Conservation (phyloP, 345 rosid species). For the Alliaria petiolata region DNA sequence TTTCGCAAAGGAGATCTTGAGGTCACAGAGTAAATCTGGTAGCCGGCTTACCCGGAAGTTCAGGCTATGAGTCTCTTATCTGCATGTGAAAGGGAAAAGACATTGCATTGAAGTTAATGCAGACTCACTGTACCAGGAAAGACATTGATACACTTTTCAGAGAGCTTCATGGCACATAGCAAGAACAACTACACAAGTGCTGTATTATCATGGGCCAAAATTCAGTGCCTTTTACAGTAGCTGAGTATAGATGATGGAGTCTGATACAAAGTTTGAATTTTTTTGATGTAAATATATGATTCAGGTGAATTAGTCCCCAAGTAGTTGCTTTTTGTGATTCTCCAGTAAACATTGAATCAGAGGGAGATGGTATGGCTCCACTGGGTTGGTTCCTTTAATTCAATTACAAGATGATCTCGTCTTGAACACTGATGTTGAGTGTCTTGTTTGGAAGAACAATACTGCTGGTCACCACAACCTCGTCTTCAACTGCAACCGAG, state of each 20-base stretch:
- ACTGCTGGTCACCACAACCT: slow-evolving; percentile 79
- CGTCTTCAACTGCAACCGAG: slow-evolving; percentile 88
- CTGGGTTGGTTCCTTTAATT: no score
- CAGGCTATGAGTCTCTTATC: slow-evolving; percentile 39
- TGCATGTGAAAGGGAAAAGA: neutral
- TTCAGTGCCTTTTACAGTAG: slow-evolving; percentile 19
- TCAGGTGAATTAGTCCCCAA: slow-evolving; percentile 1
- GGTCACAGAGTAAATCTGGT: slow-evolving; percentile 63
- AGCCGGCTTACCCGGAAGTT: slow-evolving; percentile 45
- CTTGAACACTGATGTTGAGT: slow-evolving; percentile 73
- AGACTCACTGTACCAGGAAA: neutral
- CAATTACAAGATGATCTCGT: slow-evolving; percentile 68
- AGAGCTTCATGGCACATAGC: neutral
- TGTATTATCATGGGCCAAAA: slow-evolving; percentile 21
- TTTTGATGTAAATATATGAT: slow-evolving; percentile 5
- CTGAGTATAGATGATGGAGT: neutral
- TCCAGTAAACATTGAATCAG: slow-evolving; percentile 4
- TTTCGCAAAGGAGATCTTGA: slow-evolving; percentile 69
- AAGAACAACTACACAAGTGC: slow-evolving; percentile 5
- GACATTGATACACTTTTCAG: neutral
- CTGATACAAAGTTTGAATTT: slow-evolving; percentile 11
- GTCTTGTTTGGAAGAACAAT: slow-evolving; percentile 92
- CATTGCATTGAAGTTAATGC: neutral
- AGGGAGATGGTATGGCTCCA: slow-evolving; percentile 12
- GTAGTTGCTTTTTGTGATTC: slow-evolving; percentile 10